Evolutionary conservation across 441 rosid species (phyloP), one percentile per base, ranked within the genome.

Genomic region (Eutrema salsugineum): DNA sequence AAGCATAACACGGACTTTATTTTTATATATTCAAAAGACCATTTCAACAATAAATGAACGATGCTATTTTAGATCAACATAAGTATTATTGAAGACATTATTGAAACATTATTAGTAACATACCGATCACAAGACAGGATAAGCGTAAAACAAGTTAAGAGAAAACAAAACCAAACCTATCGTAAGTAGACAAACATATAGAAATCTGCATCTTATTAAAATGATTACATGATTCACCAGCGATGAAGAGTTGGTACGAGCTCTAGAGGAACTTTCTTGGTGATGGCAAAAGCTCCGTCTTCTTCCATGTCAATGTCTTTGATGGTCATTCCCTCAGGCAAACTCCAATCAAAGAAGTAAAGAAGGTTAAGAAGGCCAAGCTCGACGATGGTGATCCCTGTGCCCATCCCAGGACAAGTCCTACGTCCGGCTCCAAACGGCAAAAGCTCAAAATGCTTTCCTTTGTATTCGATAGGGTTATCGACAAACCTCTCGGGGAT

Each of bases 401-500:
- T 35, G 42, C 3, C 24, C 58, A 70, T 72, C 43, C 75, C 75
- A 4, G 75, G 60, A 24, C 75, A 70, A 0, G 24, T 49, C 32
- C 67, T 70, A 50, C 75, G 67, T 0, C 91, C 91, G 0, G 77
- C 57, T 6, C 85, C 87, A 60, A 83, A 79, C 5, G 87, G 79
- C 57, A 86, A 53, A 2, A 73, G 42, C 71, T 73, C 66, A 49
- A 56, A 73, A 36, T 65, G 19, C 16, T 73, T 57, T 36, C 66
- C 77, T 4, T 60, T 43, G 24, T 65, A 46, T 30, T 73, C 63
- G 17, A 66, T n/a, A 5, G 66, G 24, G 33, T 19, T 40, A 20
- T 57, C 42, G 3, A 9, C 53, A 56, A 73, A 73, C 17, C 66
- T 66, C 50, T 73, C 72, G 28, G 67, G 72, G 39, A 8, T 27